A percentile compares a stretch with the other conserved stretches of the same genome.
phyloP scores from a whole-genome alignment of 306 rosid species.

The Vigna trinervia region DNA sequence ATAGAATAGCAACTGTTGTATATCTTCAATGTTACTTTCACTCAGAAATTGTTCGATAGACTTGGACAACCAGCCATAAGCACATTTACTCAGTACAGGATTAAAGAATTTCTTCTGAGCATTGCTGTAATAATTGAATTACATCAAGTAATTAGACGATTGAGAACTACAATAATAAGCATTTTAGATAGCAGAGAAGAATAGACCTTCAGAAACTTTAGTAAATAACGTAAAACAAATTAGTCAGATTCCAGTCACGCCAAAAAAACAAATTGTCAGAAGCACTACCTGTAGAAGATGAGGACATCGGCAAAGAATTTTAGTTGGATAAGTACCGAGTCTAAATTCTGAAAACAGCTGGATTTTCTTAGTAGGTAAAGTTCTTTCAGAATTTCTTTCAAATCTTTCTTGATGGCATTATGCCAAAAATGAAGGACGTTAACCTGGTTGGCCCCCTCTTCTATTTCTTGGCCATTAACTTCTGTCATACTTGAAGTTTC shows the following conservation, averaged over 20 bases:
- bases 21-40: conserved; percentile 64
- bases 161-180: conserved; percentile 5
- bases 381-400: conserved; percentile 64
- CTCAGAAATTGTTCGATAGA: conserved; percentile 52
- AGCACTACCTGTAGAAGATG: conserved; percentile 72
- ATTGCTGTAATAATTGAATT: conserved; percentile 62
- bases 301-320: conserved; percentile 80
- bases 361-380: conserved; percentile 61
- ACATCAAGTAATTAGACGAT: conserved; percentile 38
- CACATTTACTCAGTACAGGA: conserved; percentile 62
- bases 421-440: conserved; percentile 87
- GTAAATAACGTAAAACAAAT: conserved; percentile 18
- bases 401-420: conserved; percentile 68
- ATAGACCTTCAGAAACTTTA: conserved; percentile 30
- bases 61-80: conserved; percentile 47
- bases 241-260: conserved; percentile 21
- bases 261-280: conserved; percentile 16
- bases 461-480: conserved; percentile 45
- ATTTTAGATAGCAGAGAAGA: conserved; percentile 40
- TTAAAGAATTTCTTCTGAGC: conserved; percentile 73
- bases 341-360: conserved; percentile 57
- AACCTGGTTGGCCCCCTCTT: conserved; percentile 60
- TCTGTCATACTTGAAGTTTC: conserved; percentile 47
- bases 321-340: conserved; percentile 65
- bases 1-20: conserved; percentile 63